Evolutionary conservation across 202 grass and related monocot species (phyloP), one percentile per base, ranked within the genome.

Genomic region (Bolboschoenoplectus hybrid): DNA sequence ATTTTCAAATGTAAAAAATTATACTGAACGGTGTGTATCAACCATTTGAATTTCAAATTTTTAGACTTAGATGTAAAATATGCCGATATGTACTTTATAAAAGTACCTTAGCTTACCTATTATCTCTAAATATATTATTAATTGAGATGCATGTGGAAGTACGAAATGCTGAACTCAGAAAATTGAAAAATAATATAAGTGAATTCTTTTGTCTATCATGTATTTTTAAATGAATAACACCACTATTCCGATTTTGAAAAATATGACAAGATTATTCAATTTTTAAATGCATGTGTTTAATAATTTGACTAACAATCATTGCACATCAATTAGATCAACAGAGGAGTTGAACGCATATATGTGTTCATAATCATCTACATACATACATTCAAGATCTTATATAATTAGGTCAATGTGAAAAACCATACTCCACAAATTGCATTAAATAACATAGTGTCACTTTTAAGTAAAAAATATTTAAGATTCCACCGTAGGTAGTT

Each of bases 381-480:
- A 20, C n/a, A 62, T 58, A 58, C 13, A 62, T 62, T 62, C n/a
- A 62, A 62, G 58, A 62, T 62, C 58, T 62, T 58, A 58, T 58
- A 12, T 58, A 3, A 60, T 60, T 14, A 56, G 16, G 53, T 12
- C 38, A 44, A 69, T 44, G 14, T 17, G 67, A 69, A 16, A 26
- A 69, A 44, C 12, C 16, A 17, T 43, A 40, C 67, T 69, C 12
- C 39, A 40, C 67, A 68, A 43, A 69, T 13, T 43, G 67, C 67
- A 69, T 73, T 26, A 47, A 73, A 73, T 19, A 26, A 35, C 32
- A 1, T 12, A 65, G 32, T 35, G 63, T 65, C 63, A 3, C 63
- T 65, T 35, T 40, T 39, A 67, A 67, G 64, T 40, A 14, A 44
- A 26, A 0, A 66, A 4, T 36, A 66, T 66, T 36, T 2, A 1